These are phyloP conservation scores for Cytospora mali DNA, from an alignment of 2,329 filamentous ascomycete species.

Conservation along the genomic window DNA sequence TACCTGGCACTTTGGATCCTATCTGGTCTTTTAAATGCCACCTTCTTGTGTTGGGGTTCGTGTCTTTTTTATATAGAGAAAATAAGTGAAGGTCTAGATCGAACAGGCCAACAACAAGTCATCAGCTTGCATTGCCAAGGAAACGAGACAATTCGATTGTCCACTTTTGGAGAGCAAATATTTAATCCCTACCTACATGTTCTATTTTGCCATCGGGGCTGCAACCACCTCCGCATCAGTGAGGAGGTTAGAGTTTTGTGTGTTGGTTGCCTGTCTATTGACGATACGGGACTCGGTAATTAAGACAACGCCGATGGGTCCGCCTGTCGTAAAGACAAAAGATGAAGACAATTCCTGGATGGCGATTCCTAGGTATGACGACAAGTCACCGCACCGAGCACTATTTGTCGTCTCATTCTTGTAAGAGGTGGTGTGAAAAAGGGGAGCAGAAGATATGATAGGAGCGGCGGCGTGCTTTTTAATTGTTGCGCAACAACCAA, in stretches of 20 bases:
- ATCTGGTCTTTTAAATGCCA: too few relatives aligned
- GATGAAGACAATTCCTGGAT: too few relatives aligned
- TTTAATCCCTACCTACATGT: not conserved
- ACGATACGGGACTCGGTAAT: not conserved
- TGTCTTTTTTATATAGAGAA: too few relatives aligned
- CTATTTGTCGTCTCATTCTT: not conserved
- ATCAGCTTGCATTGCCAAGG: not conserved
- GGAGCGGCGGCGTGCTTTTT: not conserved
- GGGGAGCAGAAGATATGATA: not conserved
- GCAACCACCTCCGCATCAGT: not conserved
- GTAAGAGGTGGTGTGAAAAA: not conserved
- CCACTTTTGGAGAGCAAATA: not conserved
- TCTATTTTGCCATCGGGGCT: not conserved
- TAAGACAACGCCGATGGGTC: not conserved
- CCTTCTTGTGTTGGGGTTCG: not conserved
- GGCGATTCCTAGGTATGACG: not conserved
- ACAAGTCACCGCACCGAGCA: not conserved
- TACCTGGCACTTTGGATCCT: too few relatives aligned
- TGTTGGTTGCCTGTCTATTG: not conserved
- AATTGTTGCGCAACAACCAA: not conserved
- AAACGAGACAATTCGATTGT: not conserved
- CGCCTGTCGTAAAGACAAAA: not conserved
- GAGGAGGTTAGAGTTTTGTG: not conserved
- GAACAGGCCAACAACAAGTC: not conserved
- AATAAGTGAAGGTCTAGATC: not conserved